Conservation (phyloP, 108 stramenopile species). For the Parmales sp. region DNA sequence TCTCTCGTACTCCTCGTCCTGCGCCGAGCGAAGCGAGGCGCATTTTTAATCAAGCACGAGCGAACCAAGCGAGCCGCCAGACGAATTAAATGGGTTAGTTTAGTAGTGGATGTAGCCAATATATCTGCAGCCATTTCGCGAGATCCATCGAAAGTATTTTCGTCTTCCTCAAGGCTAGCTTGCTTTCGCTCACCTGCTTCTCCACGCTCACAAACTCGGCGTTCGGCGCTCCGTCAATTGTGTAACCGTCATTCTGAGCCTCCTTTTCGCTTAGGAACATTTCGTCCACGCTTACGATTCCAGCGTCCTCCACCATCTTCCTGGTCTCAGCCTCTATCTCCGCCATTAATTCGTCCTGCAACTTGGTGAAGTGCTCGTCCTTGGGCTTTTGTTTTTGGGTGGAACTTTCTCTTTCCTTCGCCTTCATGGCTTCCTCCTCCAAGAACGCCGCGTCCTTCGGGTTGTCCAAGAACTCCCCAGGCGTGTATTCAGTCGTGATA, state of each 20-base stretch:
- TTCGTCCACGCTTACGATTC: not conserved
- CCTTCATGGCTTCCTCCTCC: constrained; percentile 4
- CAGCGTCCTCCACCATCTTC: constrained; percentile 4
- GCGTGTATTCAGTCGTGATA: not conserved
- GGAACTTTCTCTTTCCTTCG: not conserved
- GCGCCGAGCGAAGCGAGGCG: no score
- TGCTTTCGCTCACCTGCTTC: no score
- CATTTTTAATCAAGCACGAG: no score
- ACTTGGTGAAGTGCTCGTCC: not conserved
- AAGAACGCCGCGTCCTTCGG: not conserved
- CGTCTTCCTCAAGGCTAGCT: no score
- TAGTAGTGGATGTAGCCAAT: no score
- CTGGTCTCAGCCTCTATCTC: constrained; percentile 2
- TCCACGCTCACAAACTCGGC: not conserved
- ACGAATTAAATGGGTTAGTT: no score
- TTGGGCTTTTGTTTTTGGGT: no score
- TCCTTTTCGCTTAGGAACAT: not conserved
- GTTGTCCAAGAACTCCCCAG: constrained; percentile 3
- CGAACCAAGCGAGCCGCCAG: no score
- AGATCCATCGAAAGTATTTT: no score
- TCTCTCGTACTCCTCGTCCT: constrained; percentile 6
- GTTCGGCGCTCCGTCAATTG: not conserved
- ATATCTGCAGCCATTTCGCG: no score
- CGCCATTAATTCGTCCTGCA: not conserved
- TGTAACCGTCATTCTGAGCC: no score